Base-by-base conservation (phyloP, 1,139 yeast species). In the Taphrina communis region DNA sequence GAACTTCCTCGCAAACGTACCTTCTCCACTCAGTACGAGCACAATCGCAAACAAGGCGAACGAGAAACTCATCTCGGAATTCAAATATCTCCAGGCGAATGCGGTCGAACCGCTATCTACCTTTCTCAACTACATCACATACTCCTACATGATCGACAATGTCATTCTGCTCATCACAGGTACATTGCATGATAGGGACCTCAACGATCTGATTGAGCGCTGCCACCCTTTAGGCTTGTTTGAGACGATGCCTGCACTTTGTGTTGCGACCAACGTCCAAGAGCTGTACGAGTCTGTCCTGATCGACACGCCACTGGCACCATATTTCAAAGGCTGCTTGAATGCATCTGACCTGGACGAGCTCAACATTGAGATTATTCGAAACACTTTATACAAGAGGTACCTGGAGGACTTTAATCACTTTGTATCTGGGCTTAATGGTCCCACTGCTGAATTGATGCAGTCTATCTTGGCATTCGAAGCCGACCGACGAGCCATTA, bases 221-320 rank as follows among this genome's bases (percentile, higher is more conserved):
- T 91, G 97, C 78, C 97, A 94, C 77, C 99, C 99, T 0, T 82
- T 95, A 73, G 99, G 99, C 56, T 92, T 97, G 97, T 95, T 95
- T 77, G 99, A 94, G 75, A 94, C 98, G 3, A 85, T 95, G 74
- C 99, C 99, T 39, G 94, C 99, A 0, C 83, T 95, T 72, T 86
- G 96, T 9, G 95, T 93, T 68, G 97, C 98, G 57, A 91, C 97
- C 2, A 98, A 93, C 78, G 86, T 94, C 71, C 97, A 92, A 75
- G 88, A 96, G 51, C 84, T 95, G 75, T 94, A 94, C 80, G 89
- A 89, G 76, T 90, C 96, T 0, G 99, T 95, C n/a, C 83, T 95
- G 73, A 89, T 94, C 70, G 99, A 95, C 79, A 94, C 99, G 9
- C 99, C 99, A 11, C 84, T 95, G 77, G 98, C 99, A 0, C 96